Evolutionary conservation across 495 filamentous ascomycete genomes (phyloP).

Genomic region (Diplogelasinospora grovesii): DNA sequence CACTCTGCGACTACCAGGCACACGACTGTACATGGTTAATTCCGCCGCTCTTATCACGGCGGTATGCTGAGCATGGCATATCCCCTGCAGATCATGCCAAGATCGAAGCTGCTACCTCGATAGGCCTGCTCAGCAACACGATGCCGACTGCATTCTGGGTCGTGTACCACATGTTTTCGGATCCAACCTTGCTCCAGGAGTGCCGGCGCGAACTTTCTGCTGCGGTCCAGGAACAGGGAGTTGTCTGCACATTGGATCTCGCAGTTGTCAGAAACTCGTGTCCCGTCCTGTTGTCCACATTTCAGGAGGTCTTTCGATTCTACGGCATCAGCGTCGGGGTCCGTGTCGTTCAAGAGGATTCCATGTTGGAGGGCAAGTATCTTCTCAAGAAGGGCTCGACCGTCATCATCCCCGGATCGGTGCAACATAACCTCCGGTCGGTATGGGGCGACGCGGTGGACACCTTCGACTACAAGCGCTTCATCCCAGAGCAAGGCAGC

Average conservation of each 20-base stretch:
- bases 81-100: too few relatives aligned
- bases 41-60: conserved; percentile 10
- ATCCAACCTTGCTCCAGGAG: conserved; percentile 1
- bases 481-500: too few relatives aligned
- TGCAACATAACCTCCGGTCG: conserved; percentile 8
- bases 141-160: conserved; percentile 16
- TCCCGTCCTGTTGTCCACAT: conserved; percentile 11
- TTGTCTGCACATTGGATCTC: conserved; percentile 1
- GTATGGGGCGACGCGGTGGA: conserved; percentile 18
- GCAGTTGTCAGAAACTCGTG: conserved; percentile 6
- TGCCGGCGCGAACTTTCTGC: background rate
- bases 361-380: conserved; percentile 19
- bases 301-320: conserved; percentile 5
- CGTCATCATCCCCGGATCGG: conserved; percentile 12
- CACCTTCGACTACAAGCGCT: conserved; percentile 18
- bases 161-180: conserved; percentile 13
- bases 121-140: conserved; percentile 15
- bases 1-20: conserved; percentile 13
- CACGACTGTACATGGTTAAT: conserved; percentile 15
- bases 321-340: conserved; percentile 3
- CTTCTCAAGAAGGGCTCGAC: conserved; percentile 23
- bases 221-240: background rate
- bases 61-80: conserved; percentile 7
- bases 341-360: conserved; percentile 19
- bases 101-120: too few relatives aligned